Percentiles rank a stretch among this genome's conserved stretches.
These are phyloP conservation scores for Tulasnella sp. DNA, from an alignment of 768 basidiomycete genomes.

Conservation along the genomic window DNA sequence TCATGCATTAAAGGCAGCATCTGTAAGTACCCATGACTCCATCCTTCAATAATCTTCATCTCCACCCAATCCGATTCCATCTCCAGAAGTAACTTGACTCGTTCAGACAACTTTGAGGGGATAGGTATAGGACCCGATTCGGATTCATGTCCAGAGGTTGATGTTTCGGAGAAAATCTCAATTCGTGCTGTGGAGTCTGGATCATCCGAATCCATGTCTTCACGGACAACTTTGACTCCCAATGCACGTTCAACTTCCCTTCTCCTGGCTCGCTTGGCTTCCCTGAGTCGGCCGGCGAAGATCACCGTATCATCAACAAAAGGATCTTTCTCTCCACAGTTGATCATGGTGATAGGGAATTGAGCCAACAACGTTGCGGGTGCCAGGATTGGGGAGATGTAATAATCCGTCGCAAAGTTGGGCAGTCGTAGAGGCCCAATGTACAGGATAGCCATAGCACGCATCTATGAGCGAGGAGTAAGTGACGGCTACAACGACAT, in stretches of 20 bases:
- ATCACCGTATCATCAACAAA: slow-evolving; percentile 97
- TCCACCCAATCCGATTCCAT: slow-evolving; percentile 91
- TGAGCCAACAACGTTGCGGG: slow-evolving; percentile 73
- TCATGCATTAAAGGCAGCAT: slow-evolving; percentile 83
- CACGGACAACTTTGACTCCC: not conserved
- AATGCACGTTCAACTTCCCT: slow-evolving; percentile 65
- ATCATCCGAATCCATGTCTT: slow-evolving; percentile 16
- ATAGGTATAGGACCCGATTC: slow-evolving; percentile 17
- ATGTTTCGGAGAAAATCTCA: too few species aligned
- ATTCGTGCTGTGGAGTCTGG: too few species aligned
- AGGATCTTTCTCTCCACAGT: slow-evolving; percentile 90
- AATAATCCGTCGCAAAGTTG: slow-evolving; percentile 89
- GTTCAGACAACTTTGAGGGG: too few species aligned
- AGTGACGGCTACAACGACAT: not conserved
- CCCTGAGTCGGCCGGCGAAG: slow-evolving; percentile 86
- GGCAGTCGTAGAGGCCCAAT: slow-evolving; percentile 90
- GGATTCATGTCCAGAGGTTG: too few species aligned
- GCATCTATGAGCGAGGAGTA: slow-evolving; percentile 52
- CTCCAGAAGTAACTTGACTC: too few species aligned
- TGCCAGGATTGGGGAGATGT: slow-evolving; percentile 88
- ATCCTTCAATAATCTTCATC: slow-evolving; percentile 84
- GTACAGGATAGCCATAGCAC: slow-evolving; percentile 96
- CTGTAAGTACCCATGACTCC: slow-evolving; percentile 95
- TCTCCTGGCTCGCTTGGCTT: slow-evolving; percentile 80
- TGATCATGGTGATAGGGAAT: slow-evolving; percentile 87